A percentile compares a stretch with the other conserved stretches of the same genome.
These are phyloP conservation scores for Cadophora sp. DNA, from an alignment of 2,329 filamentous ascomycete species.

Conservation along the genomic window DNA sequence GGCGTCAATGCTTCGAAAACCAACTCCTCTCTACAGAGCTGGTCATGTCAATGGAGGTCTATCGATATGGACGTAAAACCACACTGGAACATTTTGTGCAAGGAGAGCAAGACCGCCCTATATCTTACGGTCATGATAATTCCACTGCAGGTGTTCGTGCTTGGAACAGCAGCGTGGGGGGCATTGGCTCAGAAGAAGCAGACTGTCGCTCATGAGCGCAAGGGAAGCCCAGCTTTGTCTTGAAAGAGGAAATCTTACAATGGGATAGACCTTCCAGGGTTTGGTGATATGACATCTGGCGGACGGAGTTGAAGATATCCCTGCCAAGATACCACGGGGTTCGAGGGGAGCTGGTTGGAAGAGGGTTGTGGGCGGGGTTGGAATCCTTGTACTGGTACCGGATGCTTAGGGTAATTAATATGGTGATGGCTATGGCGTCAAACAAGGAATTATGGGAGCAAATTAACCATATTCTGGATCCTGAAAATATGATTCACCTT, in stretches of 20 bases:
- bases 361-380: neutral
- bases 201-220: conserved; percentile 37
- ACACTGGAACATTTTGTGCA: conserved; percentile 63
- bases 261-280: neutral
- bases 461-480: too few species aligned
- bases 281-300: neutral
- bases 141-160: conserved; percentile 58
- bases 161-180: conserved; percentile 56
- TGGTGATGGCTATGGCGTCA: too few species aligned
- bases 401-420: conserved; percentile 10
- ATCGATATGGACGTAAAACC: conserved; percentile 60
- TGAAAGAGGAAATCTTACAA: conserved; percentile 23
- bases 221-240: conserved; percentile 44
- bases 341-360: neutral
- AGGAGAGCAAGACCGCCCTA: conserved; percentile 60
- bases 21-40: conserved; percentile 64
- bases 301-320: neutral
- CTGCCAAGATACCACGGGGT: neutral
- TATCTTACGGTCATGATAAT: conserved; percentile 63
- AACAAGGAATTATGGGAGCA: too few species aligned
- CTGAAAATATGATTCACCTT: too few species aligned
- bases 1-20: conserved; percentile 59
- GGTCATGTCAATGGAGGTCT: conserved; percentile 66
- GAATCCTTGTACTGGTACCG: neutral
- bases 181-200: conserved; percentile 53